Percentiles rank a stretch among this genome's conserved stretches.
Conservation (phyloP, 1,284 basidiomycete species). For the Apiotrichum montevideense region DNA sequence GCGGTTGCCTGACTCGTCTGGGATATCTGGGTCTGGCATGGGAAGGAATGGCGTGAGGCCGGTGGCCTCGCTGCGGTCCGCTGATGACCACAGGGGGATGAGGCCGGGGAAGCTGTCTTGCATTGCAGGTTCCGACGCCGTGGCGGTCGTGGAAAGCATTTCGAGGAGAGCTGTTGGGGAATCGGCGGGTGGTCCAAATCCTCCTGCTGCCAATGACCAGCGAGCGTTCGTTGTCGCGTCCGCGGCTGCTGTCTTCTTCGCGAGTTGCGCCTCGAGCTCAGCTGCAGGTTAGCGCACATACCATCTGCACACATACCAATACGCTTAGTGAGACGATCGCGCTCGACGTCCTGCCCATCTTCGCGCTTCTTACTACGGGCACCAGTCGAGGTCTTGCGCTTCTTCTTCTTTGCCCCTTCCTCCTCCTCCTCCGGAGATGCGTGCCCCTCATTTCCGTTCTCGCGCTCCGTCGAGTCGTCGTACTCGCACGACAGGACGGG, state of each 20-base stretch:
- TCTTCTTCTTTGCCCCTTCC: constrained; percentile 22
- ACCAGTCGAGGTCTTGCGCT: constrained; percentile 30
- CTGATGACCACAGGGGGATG: constrained; percentile 9
- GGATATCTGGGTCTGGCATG: constrained; percentile 3
- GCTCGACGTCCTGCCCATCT: constrained; percentile 28
- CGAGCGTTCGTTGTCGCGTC: neutral
- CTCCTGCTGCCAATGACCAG: neutral
- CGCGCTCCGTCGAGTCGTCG: constrained; percentile 29
- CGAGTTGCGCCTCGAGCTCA: constrained; percentile 17
- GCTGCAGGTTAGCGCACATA: constrained; percentile 1
- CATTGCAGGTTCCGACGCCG: neutral
- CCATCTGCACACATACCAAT: constrained; percentile 27
- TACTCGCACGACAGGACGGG: constrained; percentile 40
- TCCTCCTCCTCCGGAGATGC: constrained; percentile 14
- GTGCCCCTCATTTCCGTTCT: constrained; percentile 2
- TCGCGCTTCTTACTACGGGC: constrained; percentile 21
- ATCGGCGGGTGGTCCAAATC: neutral
- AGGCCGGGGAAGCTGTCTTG: neutral
- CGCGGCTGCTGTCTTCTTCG: constrained; percentile 2
- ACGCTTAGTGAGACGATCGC: constrained; percentile 29
- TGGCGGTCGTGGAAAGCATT: constrained; percentile 34
- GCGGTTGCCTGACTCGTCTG: neutral
- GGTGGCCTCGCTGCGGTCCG: constrained; percentile 15
- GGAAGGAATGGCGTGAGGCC: constrained; percentile 23
- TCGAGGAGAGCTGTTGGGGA: constrained; percentile 42